phyloP scores from a whole-genome alignment of 2,329 filamentous ascomycete species.

The Zymoseptoria brevis region DNA sequence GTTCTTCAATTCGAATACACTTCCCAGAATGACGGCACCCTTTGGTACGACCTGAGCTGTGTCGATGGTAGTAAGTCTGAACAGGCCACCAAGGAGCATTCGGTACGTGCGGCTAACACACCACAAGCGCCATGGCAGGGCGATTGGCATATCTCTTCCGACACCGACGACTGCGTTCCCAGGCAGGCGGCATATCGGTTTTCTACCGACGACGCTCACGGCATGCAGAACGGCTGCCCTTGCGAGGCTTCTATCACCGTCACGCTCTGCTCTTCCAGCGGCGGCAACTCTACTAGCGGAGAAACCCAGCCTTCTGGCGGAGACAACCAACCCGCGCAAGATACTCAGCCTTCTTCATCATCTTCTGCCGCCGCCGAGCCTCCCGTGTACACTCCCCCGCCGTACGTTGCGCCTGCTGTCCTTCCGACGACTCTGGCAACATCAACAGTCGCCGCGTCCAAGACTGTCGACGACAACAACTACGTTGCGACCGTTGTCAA shows the following conservation, averaged over 20 bases:
- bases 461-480: slow-evolving; percentile 16
- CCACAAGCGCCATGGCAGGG: slow-evolving; percentile 25
- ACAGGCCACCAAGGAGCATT: neutral
- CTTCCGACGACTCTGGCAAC: neutral
- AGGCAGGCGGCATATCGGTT: slow-evolving; percentile 32
- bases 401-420: slow-evolving; percentile 1
- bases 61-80: slow-evolving; percentile 27
- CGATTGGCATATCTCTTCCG: slow-evolving; percentile 31
- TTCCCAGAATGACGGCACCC: slow-evolving; percentile 28
- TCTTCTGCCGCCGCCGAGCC: slow-evolving; percentile 5
- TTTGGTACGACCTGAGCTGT: slow-evolving; percentile 34
- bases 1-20: slow-evolving; percentile 35
- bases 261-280: slow-evolving; percentile 28
- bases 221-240: slow-evolving; percentile 30
- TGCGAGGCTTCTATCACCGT: slow-evolving; percentile 29
- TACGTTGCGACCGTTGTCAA: slow-evolving; percentile 16
- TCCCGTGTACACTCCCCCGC: slow-evolving; percentile 7
- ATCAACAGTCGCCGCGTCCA: slow-evolving; percentile 1
- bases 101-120: neutral
- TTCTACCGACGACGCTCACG: slow-evolving; percentile 33
- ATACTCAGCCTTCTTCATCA: too few species aligned
- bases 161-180: slow-evolving; percentile 17
- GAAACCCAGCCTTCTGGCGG: slow-evolving; percentile 1
- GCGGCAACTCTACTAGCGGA: slow-evolving; percentile 10
- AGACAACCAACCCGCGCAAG: neutral